Percentiles rank a stretch among this genome's conserved stretches.
These are phyloP conservation scores for Macrolepiota albuminosa DNA, from an alignment of 768 basidiomycete species.

Conservation along the genomic window DNA sequence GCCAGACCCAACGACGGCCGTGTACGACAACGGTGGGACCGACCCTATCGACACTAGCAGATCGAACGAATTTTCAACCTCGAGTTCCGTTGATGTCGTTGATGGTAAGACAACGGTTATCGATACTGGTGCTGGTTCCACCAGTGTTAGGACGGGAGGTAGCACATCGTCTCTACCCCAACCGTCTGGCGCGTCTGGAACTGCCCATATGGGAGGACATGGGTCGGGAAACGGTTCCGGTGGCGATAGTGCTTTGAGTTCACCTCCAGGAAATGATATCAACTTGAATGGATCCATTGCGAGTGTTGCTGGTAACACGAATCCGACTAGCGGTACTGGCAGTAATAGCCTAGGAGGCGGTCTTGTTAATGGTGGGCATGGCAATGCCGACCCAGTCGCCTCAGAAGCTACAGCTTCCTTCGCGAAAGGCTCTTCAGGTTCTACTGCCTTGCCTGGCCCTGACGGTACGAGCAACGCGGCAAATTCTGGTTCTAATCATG, in stretches of 20 bases:
- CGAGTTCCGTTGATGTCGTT: neutral
- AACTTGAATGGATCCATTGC: slow-evolving; percentile 1
- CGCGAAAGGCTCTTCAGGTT: neutral
- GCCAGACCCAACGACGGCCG: neutral
- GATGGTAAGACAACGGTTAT: neutral
- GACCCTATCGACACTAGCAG: no score
- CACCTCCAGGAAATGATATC: neutral
- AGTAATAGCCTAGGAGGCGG: neutral
- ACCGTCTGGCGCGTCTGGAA: neutral
- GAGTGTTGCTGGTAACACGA: slow-evolving; percentile 1
- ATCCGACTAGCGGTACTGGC: neutral
- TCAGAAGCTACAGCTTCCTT: slow-evolving; percentile 4
- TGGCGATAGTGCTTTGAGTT: neutral
- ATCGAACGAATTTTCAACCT: neutral
- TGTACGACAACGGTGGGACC: slow-evolving; percentile 4
- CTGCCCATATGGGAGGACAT: neutral
- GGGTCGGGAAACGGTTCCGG: neutral
- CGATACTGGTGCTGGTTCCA: slow-evolving; percentile 1
- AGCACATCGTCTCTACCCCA: slow-evolving; percentile 7
- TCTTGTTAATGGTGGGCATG: no score
- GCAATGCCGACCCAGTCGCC: neutral
- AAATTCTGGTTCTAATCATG: neutral
- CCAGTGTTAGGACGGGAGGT: neutral
- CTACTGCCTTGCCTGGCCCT: slow-evolving; percentile 10
- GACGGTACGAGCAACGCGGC: slow-evolving; percentile 6